These are phyloP conservation scores for Tylopilus rubrobrunneus DNA, from an alignment of 768 basidiomycete species.

Conservation along the genomic window DNA sequence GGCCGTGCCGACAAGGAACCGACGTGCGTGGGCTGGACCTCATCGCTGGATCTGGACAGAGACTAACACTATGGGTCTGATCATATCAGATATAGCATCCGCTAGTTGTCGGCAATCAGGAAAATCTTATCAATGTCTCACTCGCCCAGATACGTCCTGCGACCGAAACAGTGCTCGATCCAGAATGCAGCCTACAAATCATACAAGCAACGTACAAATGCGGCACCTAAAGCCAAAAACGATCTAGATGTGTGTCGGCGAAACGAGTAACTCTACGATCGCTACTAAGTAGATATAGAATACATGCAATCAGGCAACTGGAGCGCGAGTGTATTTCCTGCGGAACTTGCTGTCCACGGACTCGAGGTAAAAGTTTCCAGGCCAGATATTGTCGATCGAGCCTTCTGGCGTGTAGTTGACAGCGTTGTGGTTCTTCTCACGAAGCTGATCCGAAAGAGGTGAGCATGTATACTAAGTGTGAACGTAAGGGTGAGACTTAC, in stretches of 20 bases:
- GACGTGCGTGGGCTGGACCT: too few species aligned
- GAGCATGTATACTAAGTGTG: neutral
- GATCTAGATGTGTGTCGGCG: conserved; percentile 10
- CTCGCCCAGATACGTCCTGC: too few species aligned
- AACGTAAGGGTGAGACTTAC: conserved; percentile 37
- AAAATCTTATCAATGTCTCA: too few species aligned
- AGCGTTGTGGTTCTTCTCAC: conserved; percentile 95
- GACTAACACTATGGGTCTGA: too few species aligned
- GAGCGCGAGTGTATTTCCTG: conserved; percentile 70
- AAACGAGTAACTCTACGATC: neutral
- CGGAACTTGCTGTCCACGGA: conserved; percentile 88
- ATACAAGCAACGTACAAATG: conserved; percentile 8
- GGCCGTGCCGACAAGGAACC: too few species aligned
- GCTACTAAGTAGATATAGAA: neutral
- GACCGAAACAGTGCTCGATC: neutral
- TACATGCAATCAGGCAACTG: conserved; percentile 22
- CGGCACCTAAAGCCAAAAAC: conserved; percentile 7
- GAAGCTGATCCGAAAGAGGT: conserved; percentile 54
- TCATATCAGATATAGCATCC: too few species aligned
- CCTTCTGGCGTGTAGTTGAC: conserved; percentile 82
- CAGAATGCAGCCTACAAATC: conserved; percentile 5
- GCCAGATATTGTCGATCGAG: conserved; percentile 88
- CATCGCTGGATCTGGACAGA: too few species aligned
- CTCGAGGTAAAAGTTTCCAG: conserved; percentile 90
- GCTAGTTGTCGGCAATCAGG: too few species aligned